Base-by-base conservation (phyloP, 1,284 basidiomycete genomes). In the Rhodotorula sp. region DNA sequence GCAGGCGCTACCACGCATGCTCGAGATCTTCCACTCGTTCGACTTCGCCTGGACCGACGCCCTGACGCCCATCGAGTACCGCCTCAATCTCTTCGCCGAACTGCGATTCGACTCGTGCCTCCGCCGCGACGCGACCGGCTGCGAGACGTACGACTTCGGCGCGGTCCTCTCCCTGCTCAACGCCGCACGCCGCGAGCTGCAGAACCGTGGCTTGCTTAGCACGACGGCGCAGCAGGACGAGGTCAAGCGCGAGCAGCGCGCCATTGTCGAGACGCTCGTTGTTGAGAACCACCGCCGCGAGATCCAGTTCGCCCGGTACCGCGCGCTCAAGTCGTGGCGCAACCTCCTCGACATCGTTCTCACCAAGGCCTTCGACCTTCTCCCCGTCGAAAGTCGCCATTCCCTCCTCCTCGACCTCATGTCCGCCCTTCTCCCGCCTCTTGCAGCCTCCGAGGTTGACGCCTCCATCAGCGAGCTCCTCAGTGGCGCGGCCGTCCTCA, bases 1-100 rank as follows among this genome's bases (percentile, higher is more conserved):
- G 1, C 93, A 94, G 79, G 89, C 89, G 0, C 88, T 92, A 68
- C 85, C 92, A 74, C 86, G 91, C 27, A 89, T 97, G 80, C 89
- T 97, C 77, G 92, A 95, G 80, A 87, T 94, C 62, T 85, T 97
- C 54, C 89, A 91, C 78, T 91, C 91, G 0, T 84, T 97, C 73
- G 89, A 90, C 80, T 90, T 97, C 77, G 89, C 91, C 71, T 97
- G 93, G 92, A 86, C 86, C 25, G 94, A 97, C 80, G 87, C 87
- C 66, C 82, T 91, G 57, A 78, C 83, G 1, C 86, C 89, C 3
- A 82, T 86, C 21, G 84, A 86, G 5, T 79, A 88, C 48, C 85
- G 88, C n/a, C 82, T 92, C 65, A 85, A 88, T 75, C 90, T 90
- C 80, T 86, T 91, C 48, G 85, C 83, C 14, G 85, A 87, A 42